phyloP scores from a whole-genome alignment of 331 rosid genomes.

The Spiraea crenata region DNA sequence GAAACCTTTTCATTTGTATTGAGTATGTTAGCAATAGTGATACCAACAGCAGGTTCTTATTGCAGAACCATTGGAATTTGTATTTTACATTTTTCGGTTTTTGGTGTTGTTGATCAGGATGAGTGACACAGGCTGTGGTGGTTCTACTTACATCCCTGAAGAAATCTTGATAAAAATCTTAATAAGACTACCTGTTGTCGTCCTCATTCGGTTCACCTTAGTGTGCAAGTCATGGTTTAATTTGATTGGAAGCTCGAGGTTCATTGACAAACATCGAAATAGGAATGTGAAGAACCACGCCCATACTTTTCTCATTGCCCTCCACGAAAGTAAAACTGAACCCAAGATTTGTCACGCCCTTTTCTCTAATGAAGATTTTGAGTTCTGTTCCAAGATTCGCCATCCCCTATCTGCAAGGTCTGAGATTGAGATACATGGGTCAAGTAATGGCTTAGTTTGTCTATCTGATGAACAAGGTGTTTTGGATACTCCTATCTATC shows the following conservation, averaged over 20 bases:
- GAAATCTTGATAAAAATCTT: not conserved
- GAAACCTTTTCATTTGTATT: too few relatives aligned
- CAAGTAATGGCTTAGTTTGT: conserved; percentile 3
- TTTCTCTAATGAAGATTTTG: not conserved
- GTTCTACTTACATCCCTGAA: not conserved
- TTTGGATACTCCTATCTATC: not conserved
- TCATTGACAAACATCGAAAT: not conserved
- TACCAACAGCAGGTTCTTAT: too few relatives aligned
- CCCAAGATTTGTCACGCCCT: not conserved
- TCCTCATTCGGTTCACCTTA: not conserved
- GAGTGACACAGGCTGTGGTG: too few relatives aligned
- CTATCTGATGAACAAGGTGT: not conserved
- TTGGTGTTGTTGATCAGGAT: too few relatives aligned
- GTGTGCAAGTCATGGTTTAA: conserved; percentile 10
- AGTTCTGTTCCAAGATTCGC: not conserved
- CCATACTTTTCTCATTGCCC: not conserved
- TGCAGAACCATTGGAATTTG: too few relatives aligned
- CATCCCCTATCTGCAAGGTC: conserved; percentile 4
- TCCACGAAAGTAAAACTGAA: not conserved
- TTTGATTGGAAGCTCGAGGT: conserved; percentile 5
- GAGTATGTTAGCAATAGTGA: too few relatives aligned
- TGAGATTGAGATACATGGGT: not conserved
- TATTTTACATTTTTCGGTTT: too few relatives aligned
- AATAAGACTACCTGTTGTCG: not conserved
- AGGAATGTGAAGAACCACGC: conserved; percentile 2